Percentiles rank a stretch among this genome's conserved stretches.
phyloP scores from a whole-genome alignment of 2,329 filamentous ascomycete species.

The Diaporthe citriasiana region DNA sequence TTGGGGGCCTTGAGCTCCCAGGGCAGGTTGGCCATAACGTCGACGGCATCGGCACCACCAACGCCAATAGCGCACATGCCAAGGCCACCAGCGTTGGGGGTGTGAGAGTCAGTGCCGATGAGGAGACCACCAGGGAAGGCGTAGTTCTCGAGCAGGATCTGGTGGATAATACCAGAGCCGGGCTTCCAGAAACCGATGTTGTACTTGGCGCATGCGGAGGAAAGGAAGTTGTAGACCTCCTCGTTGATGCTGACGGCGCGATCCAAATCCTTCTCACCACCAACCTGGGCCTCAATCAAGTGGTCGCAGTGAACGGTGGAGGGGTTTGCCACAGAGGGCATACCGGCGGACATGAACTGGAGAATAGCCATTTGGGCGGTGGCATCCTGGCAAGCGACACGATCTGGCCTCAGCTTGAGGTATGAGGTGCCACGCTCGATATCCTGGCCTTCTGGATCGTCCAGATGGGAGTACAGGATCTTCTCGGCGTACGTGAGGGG shows the following conservation, averaged over 20 bases:
- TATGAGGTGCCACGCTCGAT: slow-evolving; percentile 97
- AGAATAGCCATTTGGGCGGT: slow-evolving; percentile 99
- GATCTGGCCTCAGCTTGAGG: slow-evolving; percentile 95
- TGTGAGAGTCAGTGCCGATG: slow-evolving; percentile 98
- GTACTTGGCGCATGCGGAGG: slow-evolving; percentile 96
- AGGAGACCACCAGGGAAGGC: slow-evolving; percentile 98
- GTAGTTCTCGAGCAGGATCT: slow-evolving; percentile 99
- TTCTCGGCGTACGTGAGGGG: slow-evolving; percentile 98
- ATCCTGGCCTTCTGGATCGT: slow-evolving; percentile 95
- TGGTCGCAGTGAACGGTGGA: slow-evolving; percentile 99
- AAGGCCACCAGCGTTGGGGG: slow-evolving; percentile 95
- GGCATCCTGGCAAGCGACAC: slow-evolving; percentile 99
- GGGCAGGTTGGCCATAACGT: slow-evolving; percentile 96
- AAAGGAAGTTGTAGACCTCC: slow-evolving; percentile 98
- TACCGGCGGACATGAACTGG: slow-evolving; percentile 99
- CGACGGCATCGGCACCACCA: slow-evolving; percentile 97
- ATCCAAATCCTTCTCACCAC: slow-evolving; percentile 92
- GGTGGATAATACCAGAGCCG: slow-evolving; percentile 99
- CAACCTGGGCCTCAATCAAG: slow-evolving; percentile 97
- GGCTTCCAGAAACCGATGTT: slow-evolving; percentile 99
- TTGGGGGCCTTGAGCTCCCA: slow-evolving; percentile 99
- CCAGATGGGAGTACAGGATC: slow-evolving; percentile 98
- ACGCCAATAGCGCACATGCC: slow-evolving; percentile 97
- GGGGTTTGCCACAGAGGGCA: slow-evolving; percentile 95
- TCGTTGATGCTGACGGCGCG: slow-evolving; percentile 96